These are phyloP conservation scores for Iris macrosiphon DNA, from an alignment of 106 monocot species.

Conservation along the genomic window DNA sequence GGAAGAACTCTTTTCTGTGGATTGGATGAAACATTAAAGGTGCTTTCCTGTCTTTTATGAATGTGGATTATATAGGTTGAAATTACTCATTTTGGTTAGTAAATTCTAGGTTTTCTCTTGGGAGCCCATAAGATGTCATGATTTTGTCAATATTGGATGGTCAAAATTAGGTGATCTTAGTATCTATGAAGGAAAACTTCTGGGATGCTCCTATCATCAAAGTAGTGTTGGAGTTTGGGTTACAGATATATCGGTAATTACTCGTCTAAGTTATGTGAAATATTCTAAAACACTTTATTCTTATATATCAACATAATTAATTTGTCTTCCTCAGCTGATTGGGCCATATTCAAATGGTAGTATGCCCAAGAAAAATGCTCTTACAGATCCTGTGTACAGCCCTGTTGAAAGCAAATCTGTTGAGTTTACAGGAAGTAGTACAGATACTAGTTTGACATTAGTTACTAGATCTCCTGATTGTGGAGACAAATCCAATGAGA, in stretches of 20 bases:
- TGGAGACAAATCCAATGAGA: constrained; percentile 31
- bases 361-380: constrained; percentile 22
- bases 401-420: constrained; percentile 20
- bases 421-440: constrained; percentile 13
- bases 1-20: constrained; percentile 89
- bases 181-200: constrained; percentile 85
- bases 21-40: constrained; percentile 73
- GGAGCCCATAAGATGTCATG: constrained; percentile 90
- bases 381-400: constrained; percentile 24
- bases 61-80: not conserved
- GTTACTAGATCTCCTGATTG: constrained; percentile 17
- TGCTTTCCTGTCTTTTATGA: constrained; percentile 7
- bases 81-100: constrained; percentile 6
- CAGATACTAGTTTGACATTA: constrained; percentile 12
- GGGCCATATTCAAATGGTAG: constrained; percentile 59
- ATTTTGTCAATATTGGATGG: constrained; percentile 80
- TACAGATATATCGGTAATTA: constrained; percentile 69
- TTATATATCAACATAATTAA: constrained; percentile 5
- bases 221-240: constrained; percentile 74
- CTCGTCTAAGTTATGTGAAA: not conserved
- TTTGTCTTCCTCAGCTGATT: constrained; percentile 63
- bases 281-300: not conserved
- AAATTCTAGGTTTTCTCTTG: constrained; percentile 72
- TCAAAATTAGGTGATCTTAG: constrained; percentile 68
- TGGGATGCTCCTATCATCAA: constrained; percentile 75